A percentile compares a stretch with the other conserved stretches of the same genome.
These are phyloP conservation scores for Echeveria elegans DNA, from an alignment of 164 flowering plant species.

Conservation along the genomic window DNA sequence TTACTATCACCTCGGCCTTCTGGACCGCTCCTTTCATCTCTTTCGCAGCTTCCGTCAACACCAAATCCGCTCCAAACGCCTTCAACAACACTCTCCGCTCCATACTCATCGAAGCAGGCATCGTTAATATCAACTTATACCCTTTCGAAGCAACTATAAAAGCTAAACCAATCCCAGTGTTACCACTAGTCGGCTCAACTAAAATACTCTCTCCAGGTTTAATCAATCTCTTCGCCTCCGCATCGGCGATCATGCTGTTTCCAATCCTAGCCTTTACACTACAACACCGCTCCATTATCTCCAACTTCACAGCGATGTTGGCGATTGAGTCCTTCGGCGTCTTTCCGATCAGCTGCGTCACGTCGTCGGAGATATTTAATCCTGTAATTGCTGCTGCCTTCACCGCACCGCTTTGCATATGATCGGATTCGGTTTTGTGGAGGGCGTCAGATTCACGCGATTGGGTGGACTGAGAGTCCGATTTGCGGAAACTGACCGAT, in stretches of 20 bases:
- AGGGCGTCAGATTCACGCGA: not conserved
- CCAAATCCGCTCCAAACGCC: conserved; percentile 6
- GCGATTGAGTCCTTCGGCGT: conserved; percentile 86
- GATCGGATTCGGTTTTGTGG: not conserved
- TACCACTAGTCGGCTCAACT: conserved; percentile 3
- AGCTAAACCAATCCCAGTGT: not conserved
- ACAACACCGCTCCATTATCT: conserved; percentile 79
- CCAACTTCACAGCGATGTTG: conserved; percentile 91
- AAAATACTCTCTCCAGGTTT: conserved; percentile 6
- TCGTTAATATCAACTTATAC: conserved; percentile 3
- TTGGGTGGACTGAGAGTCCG: not conserved
- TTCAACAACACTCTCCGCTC: not conserved
- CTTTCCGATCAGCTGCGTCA: conserved; percentile 76
- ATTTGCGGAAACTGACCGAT: not conserved
- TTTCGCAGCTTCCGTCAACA: conserved; percentile 4
- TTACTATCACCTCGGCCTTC: not conserved
- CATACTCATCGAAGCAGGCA: conserved; percentile 2
- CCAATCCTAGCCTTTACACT: conserved; percentile 3
- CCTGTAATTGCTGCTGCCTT: not conserved
- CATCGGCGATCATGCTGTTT: not conserved
- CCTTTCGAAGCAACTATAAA: conserved; percentile 1
- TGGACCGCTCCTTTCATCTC: conserved; percentile 3
- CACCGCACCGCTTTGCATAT: conserved; percentile 1
- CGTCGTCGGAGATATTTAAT: not conserved
- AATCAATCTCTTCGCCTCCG: conserved; percentile 4